Percentiles rank a stretch among this genome's conserved stretches.
phyloP scores from a whole-genome alignment of 78 protist species.

The Dictyostelium purpureum region DNA sequence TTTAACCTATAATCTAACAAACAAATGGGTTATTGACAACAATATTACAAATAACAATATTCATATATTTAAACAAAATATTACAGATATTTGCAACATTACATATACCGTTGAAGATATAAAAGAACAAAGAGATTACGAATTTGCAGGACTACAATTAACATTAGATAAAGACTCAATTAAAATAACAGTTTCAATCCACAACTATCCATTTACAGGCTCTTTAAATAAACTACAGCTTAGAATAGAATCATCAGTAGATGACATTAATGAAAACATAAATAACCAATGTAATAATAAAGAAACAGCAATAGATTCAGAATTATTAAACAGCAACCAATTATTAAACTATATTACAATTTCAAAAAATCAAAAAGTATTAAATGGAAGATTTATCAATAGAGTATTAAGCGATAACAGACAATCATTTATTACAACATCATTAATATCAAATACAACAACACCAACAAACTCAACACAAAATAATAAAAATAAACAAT shows the following conservation, averaged over 20 bases:
- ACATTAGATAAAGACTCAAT: background rate
- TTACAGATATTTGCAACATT: background rate
- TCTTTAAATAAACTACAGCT: background rate
- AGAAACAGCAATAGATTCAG: background rate
- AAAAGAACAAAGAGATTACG: background rate
- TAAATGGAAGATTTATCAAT: slow-evolving; percentile 11
- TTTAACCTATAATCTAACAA: too few relatives aligned
- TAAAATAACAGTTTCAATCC: background rate
- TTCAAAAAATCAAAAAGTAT: background rate
- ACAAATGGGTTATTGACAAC: too few relatives aligned
- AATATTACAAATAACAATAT: background rate
- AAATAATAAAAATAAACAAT: background rate
- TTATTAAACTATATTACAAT: slow-evolving; percentile 10
- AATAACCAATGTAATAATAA: background rate
- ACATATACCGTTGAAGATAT: slow-evolving; percentile 2
- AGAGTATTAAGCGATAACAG: background rate
- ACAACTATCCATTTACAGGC: background rate
- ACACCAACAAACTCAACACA: background rate
- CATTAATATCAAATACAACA: background rate
- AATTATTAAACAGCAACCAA: background rate
- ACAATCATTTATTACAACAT: background rate
- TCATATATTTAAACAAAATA: background rate
- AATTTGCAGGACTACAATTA: background rate
- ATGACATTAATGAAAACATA: background rate
- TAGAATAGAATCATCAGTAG: background rate